Evolutionary conservation across 2,329 filamentous ascomycete genomes (phyloP).

Genomic region (Didymellaceae sp.): DNA sequence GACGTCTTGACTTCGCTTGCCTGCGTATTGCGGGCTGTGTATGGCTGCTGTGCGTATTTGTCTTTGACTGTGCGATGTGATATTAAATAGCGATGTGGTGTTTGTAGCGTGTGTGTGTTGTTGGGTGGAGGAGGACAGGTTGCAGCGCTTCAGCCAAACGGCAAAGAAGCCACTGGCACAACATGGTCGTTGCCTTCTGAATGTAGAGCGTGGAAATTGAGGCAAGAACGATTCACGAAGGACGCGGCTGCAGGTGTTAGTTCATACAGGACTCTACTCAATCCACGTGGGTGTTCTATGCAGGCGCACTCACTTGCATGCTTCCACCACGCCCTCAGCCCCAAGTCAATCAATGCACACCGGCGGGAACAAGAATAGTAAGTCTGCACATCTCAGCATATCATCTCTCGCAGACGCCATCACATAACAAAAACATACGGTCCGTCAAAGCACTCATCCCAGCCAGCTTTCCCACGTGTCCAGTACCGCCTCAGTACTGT

Average conservation of each 20-base stretch:
- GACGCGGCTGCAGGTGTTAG: no score
- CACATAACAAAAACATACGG: conserved; percentile 34
- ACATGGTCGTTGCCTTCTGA: no score
- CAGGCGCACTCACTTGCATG: neutral
- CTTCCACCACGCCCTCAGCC: no score
- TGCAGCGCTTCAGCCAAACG: no score
- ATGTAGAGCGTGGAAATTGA: no score
- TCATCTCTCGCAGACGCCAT: neutral
- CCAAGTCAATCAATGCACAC: neutral
- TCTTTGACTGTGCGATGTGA: neutral
- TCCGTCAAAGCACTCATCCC: conserved; percentile 41
- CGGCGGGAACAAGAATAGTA: conserved; percentile 2
- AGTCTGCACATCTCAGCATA: conserved; percentile 13
- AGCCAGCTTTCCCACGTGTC: conserved; percentile 26
- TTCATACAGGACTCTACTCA: neutral
- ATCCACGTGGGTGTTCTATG: neutral
- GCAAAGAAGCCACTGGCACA: no score
- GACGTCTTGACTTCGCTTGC: no score
- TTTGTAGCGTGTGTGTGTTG: neutral
- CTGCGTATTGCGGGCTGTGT: no score
- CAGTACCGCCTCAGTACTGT: conserved; percentile 35
- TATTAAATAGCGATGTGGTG: neutral
- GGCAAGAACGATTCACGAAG: no score
- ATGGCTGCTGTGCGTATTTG: neutral
- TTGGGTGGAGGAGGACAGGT: neutral